Percentiles rank a stretch among this genome's conserved stretches.
These are phyloP conservation scores for Coniosporium apollinis DNA, from an alignment of 495 filamentous ascomycete genomes.

Conservation along the genomic window DNA sequence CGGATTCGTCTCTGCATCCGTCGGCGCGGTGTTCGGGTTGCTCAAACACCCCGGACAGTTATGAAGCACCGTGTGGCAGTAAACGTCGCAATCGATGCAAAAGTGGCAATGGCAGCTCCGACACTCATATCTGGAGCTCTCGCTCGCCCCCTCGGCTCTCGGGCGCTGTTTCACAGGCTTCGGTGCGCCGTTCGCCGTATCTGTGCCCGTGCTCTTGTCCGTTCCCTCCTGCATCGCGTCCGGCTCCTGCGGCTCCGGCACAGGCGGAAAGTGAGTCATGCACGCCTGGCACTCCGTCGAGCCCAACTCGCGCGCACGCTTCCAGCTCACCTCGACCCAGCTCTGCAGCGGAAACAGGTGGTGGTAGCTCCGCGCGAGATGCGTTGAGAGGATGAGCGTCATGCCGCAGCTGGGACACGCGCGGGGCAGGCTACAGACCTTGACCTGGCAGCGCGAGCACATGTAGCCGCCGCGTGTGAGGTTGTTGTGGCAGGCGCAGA, in stretches of 20 bases:
- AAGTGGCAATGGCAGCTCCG: slow-evolving; percentile 72
- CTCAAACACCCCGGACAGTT: slow-evolving; percentile 93
- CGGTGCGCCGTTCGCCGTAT: slow-evolving; percentile 1
- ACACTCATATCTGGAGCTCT: slow-evolving; percentile 79
- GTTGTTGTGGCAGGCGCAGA: slow-evolving; percentile 83
- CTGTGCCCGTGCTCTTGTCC: slow-evolving; percentile 4
- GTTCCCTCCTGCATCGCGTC: slow-evolving; percentile 3
- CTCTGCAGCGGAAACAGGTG: slow-evolving; percentile 85
- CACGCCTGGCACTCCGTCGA: slow-evolving; percentile 38
- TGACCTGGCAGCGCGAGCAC: slow-evolving; percentile 74
- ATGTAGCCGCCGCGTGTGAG: slow-evolving; percentile 76
- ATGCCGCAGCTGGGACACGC: slow-evolving; percentile 84
- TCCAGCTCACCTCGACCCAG: slow-evolving; percentile 83
- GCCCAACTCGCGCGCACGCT: slow-evolving; percentile 33
- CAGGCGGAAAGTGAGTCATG: slow-evolving; percentile 30
- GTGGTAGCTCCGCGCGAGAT: slow-evolving; percentile 87
- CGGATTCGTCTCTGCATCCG: too few relatives aligned
- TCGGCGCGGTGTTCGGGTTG: too few relatives aligned
- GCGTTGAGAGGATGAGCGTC: slow-evolving; percentile 90
- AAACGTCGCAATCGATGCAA: slow-evolving; percentile 95
- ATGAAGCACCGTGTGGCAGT: slow-evolving; percentile 80
- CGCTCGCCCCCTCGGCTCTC: slow-evolving; percentile 50
- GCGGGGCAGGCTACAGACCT: slow-evolving; percentile 82
- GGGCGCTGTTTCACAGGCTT: slow-evolving; percentile 7
- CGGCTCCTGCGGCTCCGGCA: slow-evolving; percentile 19